Percentiles rank a stretch among this genome's conserved stretches.
phyloP scores from a whole-genome alignment of 192 early-diverging fungal species.

The Coemansia asiatica region DNA sequence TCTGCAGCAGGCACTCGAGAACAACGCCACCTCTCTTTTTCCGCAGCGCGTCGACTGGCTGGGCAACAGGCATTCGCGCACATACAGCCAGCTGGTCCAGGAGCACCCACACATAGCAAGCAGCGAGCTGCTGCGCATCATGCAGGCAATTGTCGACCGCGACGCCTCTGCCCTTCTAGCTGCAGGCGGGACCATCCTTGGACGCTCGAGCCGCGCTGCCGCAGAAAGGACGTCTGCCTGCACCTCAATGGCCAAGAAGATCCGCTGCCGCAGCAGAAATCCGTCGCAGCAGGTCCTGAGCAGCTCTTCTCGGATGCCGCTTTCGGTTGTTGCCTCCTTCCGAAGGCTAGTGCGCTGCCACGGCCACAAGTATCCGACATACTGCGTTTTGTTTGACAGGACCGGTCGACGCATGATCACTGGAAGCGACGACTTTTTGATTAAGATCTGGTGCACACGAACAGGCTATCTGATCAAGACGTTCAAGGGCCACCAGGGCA shows the following conservation, averaged over 20 bases:
- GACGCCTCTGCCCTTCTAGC: constrained; percentile 26
- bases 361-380: constrained; percentile 77
- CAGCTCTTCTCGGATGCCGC: constrained; percentile 15
- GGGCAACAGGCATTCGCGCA: constrained; percentile 57
- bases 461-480: constrained; percentile 79
- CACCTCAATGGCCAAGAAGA: not conserved
- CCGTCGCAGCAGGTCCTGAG: constrained; percentile 5
- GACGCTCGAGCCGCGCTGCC: constrained; percentile 18
- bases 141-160: constrained; percentile 22
- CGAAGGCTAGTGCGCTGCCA: constrained; percentile 62
- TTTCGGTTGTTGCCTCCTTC: constrained; percentile 26
- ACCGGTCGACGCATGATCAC: constrained; percentile 74
- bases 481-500: constrained; percentile 75
- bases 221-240: not conserved
- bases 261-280: not conserved
- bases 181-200: constrained; percentile 41
- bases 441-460: constrained; percentile 82
- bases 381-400: constrained; percentile 74
- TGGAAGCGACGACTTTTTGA: constrained; percentile 83
- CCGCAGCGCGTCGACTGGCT: constrained; percentile 72
- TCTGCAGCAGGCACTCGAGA: constrained; percentile 34
- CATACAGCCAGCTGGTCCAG: constrained; percentile 62
- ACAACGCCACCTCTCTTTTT: constrained; percentile 56
- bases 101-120: constrained; percentile 23
- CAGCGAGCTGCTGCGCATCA: constrained; percentile 31